Conservation (phyloP, 2,329 filamentous ascomycete species). For the Diaporthe caulivora region DNA sequence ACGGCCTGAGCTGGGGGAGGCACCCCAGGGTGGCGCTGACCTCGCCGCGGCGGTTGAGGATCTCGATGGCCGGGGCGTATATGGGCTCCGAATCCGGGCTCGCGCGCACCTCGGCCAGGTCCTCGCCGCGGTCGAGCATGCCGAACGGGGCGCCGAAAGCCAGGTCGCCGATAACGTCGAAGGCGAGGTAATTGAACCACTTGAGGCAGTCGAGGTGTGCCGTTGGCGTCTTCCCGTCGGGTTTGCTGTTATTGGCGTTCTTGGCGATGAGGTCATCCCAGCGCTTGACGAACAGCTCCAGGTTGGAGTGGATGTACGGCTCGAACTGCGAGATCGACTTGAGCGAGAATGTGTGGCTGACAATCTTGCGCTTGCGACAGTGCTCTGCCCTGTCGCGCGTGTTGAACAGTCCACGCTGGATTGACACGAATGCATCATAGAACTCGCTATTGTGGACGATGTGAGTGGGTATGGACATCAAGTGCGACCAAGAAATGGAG, state of each 20-base stretch:
- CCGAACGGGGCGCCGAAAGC: conserved; percentile 85
- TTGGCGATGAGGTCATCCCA: conserved; percentile 73
- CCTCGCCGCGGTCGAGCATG: conserved; percentile 82
- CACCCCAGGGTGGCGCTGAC: conserved; percentile 85
- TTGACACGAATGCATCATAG: conserved; percentile 93
- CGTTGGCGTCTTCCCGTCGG: conserved; percentile 56
- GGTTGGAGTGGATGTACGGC: conserved; percentile 86
- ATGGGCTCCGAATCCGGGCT: conserved; percentile 71
- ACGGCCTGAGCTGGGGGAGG: conserved; percentile 80
- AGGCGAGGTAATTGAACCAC: conserved; percentile 81
- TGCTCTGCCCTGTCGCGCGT: conserved; percentile 86
- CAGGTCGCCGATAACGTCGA: conserved; percentile 66
- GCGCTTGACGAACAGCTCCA: conserved; percentile 78
- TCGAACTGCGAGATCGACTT: conserved; percentile 89
- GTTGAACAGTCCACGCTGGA: conserved; percentile 88
- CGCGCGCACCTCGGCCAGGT: conserved; percentile 79
- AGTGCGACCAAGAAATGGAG: not conserved
- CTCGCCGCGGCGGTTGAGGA: conserved; percentile 88
- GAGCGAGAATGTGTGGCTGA: conserved; percentile 87
- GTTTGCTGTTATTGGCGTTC: conserved; percentile 56
- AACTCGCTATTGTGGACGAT: conserved; percentile 71
- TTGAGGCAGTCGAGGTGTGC: conserved; percentile 79
- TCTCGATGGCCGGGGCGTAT: conserved; percentile 85
- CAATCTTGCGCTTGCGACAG: conserved; percentile 88
- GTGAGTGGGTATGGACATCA: not conserved